Evolutionary conservation across 192 early-diverging fungal species (phyloP).

Genomic region (Thamnidium elegans): DNA sequence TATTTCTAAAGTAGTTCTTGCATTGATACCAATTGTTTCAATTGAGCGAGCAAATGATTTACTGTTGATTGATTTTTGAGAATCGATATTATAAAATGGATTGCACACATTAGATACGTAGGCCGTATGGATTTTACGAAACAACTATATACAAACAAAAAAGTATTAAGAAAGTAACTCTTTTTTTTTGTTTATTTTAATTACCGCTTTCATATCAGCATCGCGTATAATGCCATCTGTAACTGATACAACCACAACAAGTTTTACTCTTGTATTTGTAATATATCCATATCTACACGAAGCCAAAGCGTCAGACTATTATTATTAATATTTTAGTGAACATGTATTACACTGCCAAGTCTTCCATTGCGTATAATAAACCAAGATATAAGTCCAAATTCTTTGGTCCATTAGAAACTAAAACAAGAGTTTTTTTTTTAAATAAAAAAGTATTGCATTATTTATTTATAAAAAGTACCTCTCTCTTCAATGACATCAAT

Average conservation of each 20-base stretch:
- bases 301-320: neutral
- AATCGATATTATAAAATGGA: conserved; percentile 79
- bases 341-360: conserved; percentile 71
- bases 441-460: neutral
- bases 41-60: conserved; percentile 56
- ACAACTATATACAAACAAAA: conserved; percentile 51
- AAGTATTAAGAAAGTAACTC: neutral
- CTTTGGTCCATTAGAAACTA: conserved; percentile 59
- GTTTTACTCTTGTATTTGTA: conserved; percentile 82
- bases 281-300: conserved; percentile 75
- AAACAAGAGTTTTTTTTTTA: neutral
- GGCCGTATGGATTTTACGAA: conserved; percentile 78
- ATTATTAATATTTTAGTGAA: neutral
- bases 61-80: conserved; percentile 50
- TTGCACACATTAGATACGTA: conserved; percentile 80
- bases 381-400: conserved; percentile 83
- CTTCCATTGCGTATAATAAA: conserved; percentile 84
- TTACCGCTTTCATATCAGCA: conserved; percentile 75
- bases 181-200: conserved; percentile 11
- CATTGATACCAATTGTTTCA: conserved; percentile 48
- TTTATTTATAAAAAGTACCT: conserved; percentile 36
- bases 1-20: conserved; percentile 14
- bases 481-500: conserved; percentile 89
- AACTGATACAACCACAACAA: conserved; percentile 64
- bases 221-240: conserved; percentile 77